Evolutionary conservation across 106 monocot genomes (phyloP).

Genomic region (Gastrodia elata): DNA sequence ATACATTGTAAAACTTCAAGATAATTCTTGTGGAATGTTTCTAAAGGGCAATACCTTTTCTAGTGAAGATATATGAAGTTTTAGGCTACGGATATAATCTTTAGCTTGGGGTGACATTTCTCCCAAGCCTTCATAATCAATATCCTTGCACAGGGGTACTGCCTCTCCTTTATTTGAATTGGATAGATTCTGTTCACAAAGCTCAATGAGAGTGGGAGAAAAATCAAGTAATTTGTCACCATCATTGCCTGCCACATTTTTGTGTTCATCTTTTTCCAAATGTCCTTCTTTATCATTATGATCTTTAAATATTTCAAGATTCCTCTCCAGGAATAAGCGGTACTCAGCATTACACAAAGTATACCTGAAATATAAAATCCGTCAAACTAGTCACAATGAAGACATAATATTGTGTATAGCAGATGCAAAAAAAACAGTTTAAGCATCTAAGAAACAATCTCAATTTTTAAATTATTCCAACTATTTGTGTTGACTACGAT

Average conservation of each 20-base stretch:
- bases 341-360: slow-evolving; percentile 90
- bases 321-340: slow-evolving; percentile 82
- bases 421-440: background rate
- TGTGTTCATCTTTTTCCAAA: slow-evolving; percentile 19
- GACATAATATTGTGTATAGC: background rate
- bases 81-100: slow-evolving; percentile 62
- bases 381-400: background rate
- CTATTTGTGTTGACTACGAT: background rate
- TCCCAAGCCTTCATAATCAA: slow-evolving; percentile 43
- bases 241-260: slow-evolving; percentile 17
- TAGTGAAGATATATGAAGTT: slow-evolving; percentile 61
- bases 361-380: slow-evolving; percentile 43
- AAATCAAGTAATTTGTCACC: slow-evolving; percentile 17
- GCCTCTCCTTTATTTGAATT: slow-evolving; percentile 23
- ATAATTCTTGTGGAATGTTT: no score
- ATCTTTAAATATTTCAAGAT: slow-evolving; percentile 46
- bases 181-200: slow-evolving; percentile 12
- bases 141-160: slow-evolving; percentile 13
- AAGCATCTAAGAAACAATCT: background rate
- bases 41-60: slow-evolving; percentile 46
- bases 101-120: slow-evolving; percentile 55
- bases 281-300: slow-evolving; percentile 16
- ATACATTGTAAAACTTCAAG: background rate
- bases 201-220: slow-evolving; percentile 15
- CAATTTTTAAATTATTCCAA: background rate